Base-by-base conservation (phyloP, 345 rosid species). In the Bruguiera parviflora region DNA sequence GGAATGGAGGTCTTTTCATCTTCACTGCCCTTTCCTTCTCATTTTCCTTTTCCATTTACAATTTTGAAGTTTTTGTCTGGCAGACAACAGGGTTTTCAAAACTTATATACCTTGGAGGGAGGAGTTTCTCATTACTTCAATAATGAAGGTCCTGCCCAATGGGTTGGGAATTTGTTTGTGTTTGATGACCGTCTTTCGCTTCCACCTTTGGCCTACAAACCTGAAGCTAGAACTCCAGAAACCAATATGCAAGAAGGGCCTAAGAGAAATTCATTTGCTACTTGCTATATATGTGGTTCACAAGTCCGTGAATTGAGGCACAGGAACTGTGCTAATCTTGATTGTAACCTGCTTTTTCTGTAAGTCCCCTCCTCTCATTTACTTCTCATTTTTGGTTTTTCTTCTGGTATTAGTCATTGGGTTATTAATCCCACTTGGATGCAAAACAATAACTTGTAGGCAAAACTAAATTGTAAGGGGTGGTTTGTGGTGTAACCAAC, bases 151-250 rank as follows among this genome's bases (percentile, higher is more conserved):
- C 82, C 95, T 8, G 61, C 71, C 64, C 85, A 83, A 61, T 89
- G 96, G 97, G 79, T 78, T 68, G 98, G 97, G 63, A 94, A 91
- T 85, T 84, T 94, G 71, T 89, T 91, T 78, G 91, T 90, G 52
- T 91, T 91, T 69, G 98, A 94, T 75, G 83, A 95, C 27, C 95
- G 95, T 58, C 97, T 94, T 65, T 88, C 98, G 64, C 88, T 89
- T 59, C 91, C 96, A 25, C 90, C 98, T 35, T 75, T 87, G 66
- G 74, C 87, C 47, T 91, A 79, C 80, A 84, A 74, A 59, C 74
- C 83, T 59, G 80, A 69, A 51, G 47, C 81, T 33, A 9, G 32
- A n/a, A 64, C 65, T 64, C 72, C 77, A 73, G 27, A 73, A 68
- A 43, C 19, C 74, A 62, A 5, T 46, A 63, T 67, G 71, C 73